Percentiles rank a stretch among this genome's conserved stretches.
These are phyloP conservation scores for Podila horticola DNA, from an alignment of 192 early-diverging fungal species.

Conservation along the genomic window DNA sequence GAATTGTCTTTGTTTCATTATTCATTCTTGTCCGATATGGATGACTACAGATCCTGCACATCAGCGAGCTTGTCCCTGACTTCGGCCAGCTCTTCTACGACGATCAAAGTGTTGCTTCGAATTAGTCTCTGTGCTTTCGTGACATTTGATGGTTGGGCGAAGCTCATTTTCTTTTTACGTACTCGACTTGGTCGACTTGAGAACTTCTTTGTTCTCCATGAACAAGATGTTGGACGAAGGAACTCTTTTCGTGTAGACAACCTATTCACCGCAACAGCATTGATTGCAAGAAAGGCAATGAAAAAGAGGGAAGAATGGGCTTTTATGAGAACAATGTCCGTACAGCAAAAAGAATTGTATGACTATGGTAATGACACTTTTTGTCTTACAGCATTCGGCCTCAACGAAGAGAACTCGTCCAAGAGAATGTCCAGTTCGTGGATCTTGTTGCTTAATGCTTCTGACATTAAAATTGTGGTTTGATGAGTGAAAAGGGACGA, in stretches of 20 bases:
- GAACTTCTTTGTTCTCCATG: conserved; percentile 13
- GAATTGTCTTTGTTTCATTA: no score
- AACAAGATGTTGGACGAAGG: conserved; percentile 40
- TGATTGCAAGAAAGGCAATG: not conserved
- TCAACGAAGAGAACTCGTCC: conserved; percentile 34
- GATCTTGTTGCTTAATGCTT: conserved; percentile 7
- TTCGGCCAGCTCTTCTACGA: conserved; percentile 16
- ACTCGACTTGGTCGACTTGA: conserved; percentile 20
- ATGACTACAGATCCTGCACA: no score
- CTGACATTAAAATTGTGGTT: not conserved
- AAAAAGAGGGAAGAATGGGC: no score
- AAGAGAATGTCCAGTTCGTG: conserved; percentile 46
- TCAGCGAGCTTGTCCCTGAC: conserved; percentile 14
- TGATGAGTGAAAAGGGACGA: not conserved
- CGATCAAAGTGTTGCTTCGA: not conserved
- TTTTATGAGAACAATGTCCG: no score
- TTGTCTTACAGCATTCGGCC: conserved; percentile 20
- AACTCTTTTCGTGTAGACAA: conserved; percentile 31
- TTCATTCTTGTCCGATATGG: no score
- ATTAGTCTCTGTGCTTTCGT: not conserved
- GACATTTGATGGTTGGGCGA: not conserved
- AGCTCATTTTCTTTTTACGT: not conserved
- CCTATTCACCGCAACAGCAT: not conserved
- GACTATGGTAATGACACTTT: not conserved
- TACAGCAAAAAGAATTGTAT: not conserved